Evolutionary conservation across 768 basidiomycete genomes (phyloP).

Genomic region (Russula virescens): DNA sequence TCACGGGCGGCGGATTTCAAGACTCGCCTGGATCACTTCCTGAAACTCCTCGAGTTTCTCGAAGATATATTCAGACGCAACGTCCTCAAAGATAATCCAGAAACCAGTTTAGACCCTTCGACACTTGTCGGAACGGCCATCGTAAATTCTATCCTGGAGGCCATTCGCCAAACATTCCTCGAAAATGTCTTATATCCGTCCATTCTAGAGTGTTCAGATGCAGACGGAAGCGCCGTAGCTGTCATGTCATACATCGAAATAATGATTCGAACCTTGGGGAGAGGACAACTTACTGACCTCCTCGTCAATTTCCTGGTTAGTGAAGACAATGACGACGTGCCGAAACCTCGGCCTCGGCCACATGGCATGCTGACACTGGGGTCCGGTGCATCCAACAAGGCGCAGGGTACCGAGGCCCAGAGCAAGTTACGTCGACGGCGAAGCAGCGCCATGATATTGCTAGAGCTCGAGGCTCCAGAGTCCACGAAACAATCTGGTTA

Average conservation of each 20-base stretch:
- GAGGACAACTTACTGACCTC: conserved; percentile 61
- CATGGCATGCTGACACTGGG: conserved; percentile 41
- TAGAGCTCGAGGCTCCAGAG: conserved; percentile 78
- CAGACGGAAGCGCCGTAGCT: conserved; percentile 92
- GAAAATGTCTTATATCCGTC: conserved; percentile 93
- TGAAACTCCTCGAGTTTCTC: conserved; percentile 86
- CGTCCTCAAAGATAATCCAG: conserved; percentile 34
- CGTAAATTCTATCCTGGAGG: conserved; percentile 74
- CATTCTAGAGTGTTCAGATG: conserved; percentile 85
- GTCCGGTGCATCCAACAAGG: conserved; percentile 32
- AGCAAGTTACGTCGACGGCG: conserved; percentile 56
- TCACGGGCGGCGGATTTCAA: conserved; percentile 73
- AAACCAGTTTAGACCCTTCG: conserved; percentile 50
- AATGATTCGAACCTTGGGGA: conserved; percentile 69
- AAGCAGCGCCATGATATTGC: conserved; percentile 86
- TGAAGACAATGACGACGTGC: conserved; percentile 72
- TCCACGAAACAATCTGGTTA: conserved; percentile 70
- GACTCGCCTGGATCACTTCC: conserved; percentile 76
- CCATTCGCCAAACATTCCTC: conserved; percentile 80
- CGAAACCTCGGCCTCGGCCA: conserved; percentile 40
- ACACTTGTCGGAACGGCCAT: conserved; percentile 72
- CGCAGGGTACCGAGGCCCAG: conserved; percentile 36
- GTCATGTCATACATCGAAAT: conserved; percentile 94
- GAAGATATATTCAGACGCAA: conserved; percentile 83
- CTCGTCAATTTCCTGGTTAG: conserved; percentile 76